Conservation (phyloP, 2,329 filamentous ascomycete species). For the Arachnopeziza araneosa region DNA sequence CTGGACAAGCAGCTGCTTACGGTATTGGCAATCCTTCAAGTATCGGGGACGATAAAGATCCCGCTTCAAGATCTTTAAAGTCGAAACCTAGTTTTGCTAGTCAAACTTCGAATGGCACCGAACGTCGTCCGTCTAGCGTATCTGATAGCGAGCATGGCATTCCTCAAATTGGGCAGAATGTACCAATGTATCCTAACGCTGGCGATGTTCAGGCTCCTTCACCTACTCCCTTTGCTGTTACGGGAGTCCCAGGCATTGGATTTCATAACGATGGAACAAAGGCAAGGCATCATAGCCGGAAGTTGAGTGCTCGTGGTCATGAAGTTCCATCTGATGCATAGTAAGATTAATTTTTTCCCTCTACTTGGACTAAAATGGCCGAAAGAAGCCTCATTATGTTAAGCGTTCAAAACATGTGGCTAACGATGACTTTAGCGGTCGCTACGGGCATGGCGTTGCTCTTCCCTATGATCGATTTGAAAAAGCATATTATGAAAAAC, state of each 20-base stretch:
- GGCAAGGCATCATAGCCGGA: conserved; percentile 60
- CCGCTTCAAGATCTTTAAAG: conserved; percentile 49
- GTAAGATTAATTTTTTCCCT: conserved; percentile 11
- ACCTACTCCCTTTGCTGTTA: conserved; percentile 49
- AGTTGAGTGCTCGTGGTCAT: conserved; percentile 66
- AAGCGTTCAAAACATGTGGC: background rate
- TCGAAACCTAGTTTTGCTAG: conserved; percentile 57
- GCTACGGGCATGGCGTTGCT: conserved; percentile 79
- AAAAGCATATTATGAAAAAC: conserved; percentile 87
- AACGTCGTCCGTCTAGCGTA: conserved; percentile 51
- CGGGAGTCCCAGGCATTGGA: conserved; percentile 34
- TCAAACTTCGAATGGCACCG: conserved; percentile 37
- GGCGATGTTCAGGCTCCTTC: conserved; percentile 96
- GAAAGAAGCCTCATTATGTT: background rate
- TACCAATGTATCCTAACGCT: conserved; percentile 88
- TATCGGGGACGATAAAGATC: conserved; percentile 39
- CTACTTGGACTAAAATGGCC: background rate
- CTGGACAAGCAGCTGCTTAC: conserved; percentile 76
- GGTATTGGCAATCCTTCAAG: conserved; percentile 67
- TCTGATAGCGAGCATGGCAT: conserved; percentile 78
- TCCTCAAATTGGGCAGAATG: conserved; percentile 84
- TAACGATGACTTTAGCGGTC: conserved; percentile 36
- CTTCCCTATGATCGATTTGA: conserved; percentile 75
- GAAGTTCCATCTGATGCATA: conserved; percentile 82
- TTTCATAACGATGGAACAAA: conserved; percentile 46